Evolutionary conservation across 2,329 filamentous ascomycete genomes (phyloP), one percentile per base, ranked within the genome.

Genomic region (Sordariomycetes sp.): DNA sequence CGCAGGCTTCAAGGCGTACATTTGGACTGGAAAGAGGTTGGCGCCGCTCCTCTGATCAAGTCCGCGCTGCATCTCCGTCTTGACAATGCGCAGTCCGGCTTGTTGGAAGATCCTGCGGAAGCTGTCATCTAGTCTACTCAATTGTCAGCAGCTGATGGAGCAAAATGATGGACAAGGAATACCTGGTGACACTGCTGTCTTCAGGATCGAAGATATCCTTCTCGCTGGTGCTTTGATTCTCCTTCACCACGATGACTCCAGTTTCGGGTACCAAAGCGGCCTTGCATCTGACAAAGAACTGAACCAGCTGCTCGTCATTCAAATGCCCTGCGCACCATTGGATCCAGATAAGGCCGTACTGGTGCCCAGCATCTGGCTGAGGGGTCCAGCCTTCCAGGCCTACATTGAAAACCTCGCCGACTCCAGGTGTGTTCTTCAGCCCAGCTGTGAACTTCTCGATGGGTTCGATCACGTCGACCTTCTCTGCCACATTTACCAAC

Each of bases 261-360:
- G 45, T 47, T 0, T 50, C 50, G 2, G 50, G 48, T 1, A 38
- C 38, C 4, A 64, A 33, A 0, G 40, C 64, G 0, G 55, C 45
- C 31, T 67, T 70, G 51, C 84, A 84, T 18, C 74, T 66, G 36
- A 60, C 46, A 12, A 95, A 57, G 48, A 80, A 94, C 3, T 61
- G 61, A 1, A 82, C 64, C 4, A 95, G 53, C 53, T 93, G 77
- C 7, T 57, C 58, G 51, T 94, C 86, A 1, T 74, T 86, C 35
- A 94, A 62, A 54, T 95, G 82, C 17, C 85, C 82, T 7, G 90
- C 58, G 55, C 87, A 95, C 87, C 88, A 94, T 57, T 95, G 88
- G 34, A 75, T 81, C 85, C 86, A 94, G 40, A 95, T 77, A 30
- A 94, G 55, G 51, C 88, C 82, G 56, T 95, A 95, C 32, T 59